Conservation (phyloP, 225 moss, liverwort and hornwort genomes). For the Polytrichum commune region DNA sequence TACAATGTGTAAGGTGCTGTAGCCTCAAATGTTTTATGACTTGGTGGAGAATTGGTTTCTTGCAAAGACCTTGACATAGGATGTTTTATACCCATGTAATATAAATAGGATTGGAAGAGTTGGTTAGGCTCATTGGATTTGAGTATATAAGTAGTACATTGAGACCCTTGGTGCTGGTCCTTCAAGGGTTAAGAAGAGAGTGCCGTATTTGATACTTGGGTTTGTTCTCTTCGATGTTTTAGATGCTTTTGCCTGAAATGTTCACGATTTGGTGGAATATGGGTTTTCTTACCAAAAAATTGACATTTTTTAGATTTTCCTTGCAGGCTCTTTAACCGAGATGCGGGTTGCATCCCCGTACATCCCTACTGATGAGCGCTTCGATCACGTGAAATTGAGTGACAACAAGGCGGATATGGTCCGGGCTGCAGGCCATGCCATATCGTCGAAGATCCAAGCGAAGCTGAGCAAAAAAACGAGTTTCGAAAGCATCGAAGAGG, state of each 20-base stretch:
- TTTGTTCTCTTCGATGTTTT: not conserved
- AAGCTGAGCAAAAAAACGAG: not conserved
- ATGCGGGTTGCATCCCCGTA: slow-evolving; percentile 9
- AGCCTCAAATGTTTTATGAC: not conserved
- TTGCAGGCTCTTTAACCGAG: slow-evolving; percentile 6
- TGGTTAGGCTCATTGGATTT: too few species aligned
- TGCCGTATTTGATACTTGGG: not conserved
- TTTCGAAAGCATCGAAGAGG: slow-evolving; percentile 17
- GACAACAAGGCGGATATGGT: slow-evolving; percentile 32
- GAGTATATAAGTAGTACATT: too few species aligned
- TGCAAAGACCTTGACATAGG: too few species aligned
- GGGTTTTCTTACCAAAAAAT: too few species aligned
- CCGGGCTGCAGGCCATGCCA: slow-evolving; percentile 4
- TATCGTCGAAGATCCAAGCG: not conserved
- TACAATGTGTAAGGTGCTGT: not conserved
- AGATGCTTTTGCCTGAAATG: not conserved
- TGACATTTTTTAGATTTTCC: not conserved
- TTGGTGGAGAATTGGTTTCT: too few species aligned
- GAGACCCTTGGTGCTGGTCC: not conserved
- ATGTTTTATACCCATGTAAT: too few species aligned
- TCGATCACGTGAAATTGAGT: slow-evolving; percentile 35
- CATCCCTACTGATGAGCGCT: slow-evolving; percentile 41
- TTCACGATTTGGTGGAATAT: not conserved
- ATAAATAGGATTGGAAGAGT: too few species aligned
- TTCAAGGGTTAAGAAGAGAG: too few species aligned